phyloP scores from a whole-genome alignment of 805 yeast species.

The Phaffomyces thermotolerans region DNA sequence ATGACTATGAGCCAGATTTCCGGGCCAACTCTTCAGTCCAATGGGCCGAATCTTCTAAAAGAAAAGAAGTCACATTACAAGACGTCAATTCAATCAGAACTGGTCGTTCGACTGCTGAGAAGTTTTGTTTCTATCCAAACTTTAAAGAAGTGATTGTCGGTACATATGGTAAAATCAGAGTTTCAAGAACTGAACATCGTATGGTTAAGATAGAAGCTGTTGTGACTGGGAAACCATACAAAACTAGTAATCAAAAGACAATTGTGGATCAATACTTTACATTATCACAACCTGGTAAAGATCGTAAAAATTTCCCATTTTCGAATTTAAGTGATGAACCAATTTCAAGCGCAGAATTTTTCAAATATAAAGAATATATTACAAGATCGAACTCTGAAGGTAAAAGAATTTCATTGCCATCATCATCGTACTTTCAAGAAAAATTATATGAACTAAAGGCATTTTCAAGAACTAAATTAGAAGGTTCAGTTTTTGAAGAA shows the following conservation, averaged over 20 bases:
- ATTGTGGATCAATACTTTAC: constrained; percentile 52
- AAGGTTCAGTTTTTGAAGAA: constrained; percentile 67
- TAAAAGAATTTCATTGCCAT: constrained; percentile 40
- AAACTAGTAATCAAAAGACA: constrained; percentile 33
- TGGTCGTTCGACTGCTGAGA: constrained; percentile 70
- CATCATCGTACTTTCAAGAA: constrained; percentile 53
- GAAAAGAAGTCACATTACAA: constrained; percentile 40
- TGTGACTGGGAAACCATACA: constrained; percentile 44
- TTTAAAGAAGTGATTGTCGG: constrained; percentile 65
- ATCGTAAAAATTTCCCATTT: constrained; percentile 69
- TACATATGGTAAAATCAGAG: constrained; percentile 75
- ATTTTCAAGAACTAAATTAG: constrained; percentile 59
- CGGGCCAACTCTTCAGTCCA: constrained; percentile 42
- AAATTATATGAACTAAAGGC: constrained; percentile 56
- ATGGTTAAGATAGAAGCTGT: constrained; percentile 75
- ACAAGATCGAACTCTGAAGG: constrained; percentile 40
- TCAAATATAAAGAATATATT: constrained; percentile 56
- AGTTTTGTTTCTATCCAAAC: constrained; percentile 75
- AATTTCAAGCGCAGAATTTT: constrained; percentile 65
- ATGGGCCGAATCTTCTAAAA: constrained; percentile 38
- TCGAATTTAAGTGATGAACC: constrained; percentile 73
- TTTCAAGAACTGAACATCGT: constrained; percentile 66
- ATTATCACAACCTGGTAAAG: constrained; percentile 76
- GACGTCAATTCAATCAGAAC: constrained; percentile 71
- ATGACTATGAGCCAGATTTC: constrained; percentile 35